phyloP scores from a whole-genome alignment of 257 asterid species.

The Solanum rostratum region DNA sequence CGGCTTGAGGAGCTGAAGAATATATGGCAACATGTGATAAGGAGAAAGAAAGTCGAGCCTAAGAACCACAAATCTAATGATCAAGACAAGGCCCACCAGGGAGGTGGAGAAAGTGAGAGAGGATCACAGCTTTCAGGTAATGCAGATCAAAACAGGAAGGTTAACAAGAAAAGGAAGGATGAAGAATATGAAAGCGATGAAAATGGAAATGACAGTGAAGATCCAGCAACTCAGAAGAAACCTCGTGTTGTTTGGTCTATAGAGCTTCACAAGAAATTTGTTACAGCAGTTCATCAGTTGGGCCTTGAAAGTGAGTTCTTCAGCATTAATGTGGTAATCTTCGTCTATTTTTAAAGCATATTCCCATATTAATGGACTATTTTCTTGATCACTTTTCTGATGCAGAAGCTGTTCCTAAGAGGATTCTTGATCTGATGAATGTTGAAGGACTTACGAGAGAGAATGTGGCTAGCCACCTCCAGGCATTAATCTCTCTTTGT shows the following conservation, averaged over 20 bases:
- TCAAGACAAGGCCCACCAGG: conserved; percentile 22
- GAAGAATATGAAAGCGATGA: conserved; percentile 68
- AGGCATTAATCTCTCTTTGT: conserved; percentile 32
- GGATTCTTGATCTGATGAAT: conserved; percentile 83
- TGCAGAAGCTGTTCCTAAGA: conserved; percentile 88
- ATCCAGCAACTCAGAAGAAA: conserved; percentile 65
- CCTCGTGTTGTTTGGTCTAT: conserved; percentile 90
- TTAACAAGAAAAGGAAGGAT: conserved; percentile 65
- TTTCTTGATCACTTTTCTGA: not conserved
- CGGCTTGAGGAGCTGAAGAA: conserved; percentile 72
- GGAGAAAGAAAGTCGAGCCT: conserved; percentile 43
- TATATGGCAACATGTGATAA: conserved; percentile 84
- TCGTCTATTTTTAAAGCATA: not conserved
- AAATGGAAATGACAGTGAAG: conserved; percentile 46
- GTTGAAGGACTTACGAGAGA: conserved; percentile 82
- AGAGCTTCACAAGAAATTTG: conserved; percentile 85
- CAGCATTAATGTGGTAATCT: not conserved
- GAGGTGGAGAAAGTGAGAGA: conserved; percentile 34
- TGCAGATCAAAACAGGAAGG: conserved; percentile 40
- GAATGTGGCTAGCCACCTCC: conserved; percentile 95
- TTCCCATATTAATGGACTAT: not conserved
- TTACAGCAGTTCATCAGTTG: conserved; percentile 68
- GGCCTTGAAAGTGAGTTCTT: conserved; percentile 69
- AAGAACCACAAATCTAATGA: conserved; percentile 20
- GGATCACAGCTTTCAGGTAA: conserved; percentile 16